These are phyloP conservation scores for Pythium myriotylum DNA, from an alignment of 352 stramenopile genomes.

Conservation along the genomic window DNA sequence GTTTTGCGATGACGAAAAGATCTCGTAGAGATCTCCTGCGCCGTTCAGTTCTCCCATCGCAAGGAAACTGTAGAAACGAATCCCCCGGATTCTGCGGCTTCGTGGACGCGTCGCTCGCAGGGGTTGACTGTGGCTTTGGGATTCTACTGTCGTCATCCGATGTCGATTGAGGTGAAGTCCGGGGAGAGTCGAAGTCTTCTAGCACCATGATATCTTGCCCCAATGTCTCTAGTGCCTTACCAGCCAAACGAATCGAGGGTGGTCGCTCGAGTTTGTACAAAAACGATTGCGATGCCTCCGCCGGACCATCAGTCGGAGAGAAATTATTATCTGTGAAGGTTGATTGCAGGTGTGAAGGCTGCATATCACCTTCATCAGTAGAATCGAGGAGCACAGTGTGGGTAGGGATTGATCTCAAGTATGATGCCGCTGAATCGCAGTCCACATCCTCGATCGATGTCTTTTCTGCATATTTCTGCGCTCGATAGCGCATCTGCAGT, in stretches of 20 bases:
- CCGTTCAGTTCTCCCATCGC: no score
- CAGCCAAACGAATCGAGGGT: conserved; percentile 25
- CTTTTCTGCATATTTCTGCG: conserved; percentile 5
- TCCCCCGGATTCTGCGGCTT: no score
- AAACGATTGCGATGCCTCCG: conserved; percentile 18
- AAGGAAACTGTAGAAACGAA: no score
- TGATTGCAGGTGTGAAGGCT: no score
- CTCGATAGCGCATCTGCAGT: conserved; percentile 26
- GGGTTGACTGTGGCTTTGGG: no score
- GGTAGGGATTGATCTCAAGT: no score
- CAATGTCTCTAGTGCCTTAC: conserved; percentile 19
- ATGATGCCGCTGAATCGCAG: no score
- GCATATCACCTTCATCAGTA: no score
- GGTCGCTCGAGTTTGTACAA: conserved; percentile 32
- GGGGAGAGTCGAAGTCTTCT: conserved; percentile 32
- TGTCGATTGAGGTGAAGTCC: conserved; percentile 15
- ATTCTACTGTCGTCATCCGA: no score
- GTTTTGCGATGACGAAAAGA: background rate
- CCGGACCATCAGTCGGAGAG: background rate
- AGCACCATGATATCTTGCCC: conserved; percentile 23
- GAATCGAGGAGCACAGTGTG: no score
- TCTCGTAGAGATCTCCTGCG: conserved; percentile 1
- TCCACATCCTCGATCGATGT: no score
- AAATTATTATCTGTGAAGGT: background rate
- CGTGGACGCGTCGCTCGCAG: no score